Evolutionary conservation across 2,329 filamentous ascomycete species (phyloP).

Genomic region (Talaromyces atroroseus): DNA sequence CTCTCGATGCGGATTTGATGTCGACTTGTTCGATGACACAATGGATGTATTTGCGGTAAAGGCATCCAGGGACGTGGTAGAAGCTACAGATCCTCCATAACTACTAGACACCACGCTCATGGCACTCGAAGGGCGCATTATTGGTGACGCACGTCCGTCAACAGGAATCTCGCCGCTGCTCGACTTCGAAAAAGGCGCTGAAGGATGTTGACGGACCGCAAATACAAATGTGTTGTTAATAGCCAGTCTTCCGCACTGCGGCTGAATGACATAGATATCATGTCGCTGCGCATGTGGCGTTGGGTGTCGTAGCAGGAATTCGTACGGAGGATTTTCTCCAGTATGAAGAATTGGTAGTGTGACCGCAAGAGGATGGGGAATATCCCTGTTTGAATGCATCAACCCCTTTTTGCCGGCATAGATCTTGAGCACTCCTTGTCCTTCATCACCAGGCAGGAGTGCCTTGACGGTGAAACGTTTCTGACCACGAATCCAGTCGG

Average conservation of each 20-base stretch:
- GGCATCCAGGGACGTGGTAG: constrained; percentile 33
- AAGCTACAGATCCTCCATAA: constrained; percentile 48
- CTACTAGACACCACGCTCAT: constrained; percentile 57
- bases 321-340: constrained; percentile 88
- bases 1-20: constrained; percentile 31
- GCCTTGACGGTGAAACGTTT: constrained; percentile 95
- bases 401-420: constrained; percentile 92
- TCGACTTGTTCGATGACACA: constrained; percentile 45
- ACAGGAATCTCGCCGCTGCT: constrained; percentile 22
- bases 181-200: constrained; percentile 42
- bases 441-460: constrained; percentile 84
- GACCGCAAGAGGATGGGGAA: constrained; percentile 85
- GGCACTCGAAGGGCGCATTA: constrained; percentile 51
- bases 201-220: constrained; percentile 85
- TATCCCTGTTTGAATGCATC: constrained; percentile 97
- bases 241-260: constrained; percentile 81
- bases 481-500: constrained; percentile 79
- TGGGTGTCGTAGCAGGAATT: constrained; percentile 87
- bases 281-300: constrained; percentile 97
- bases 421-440: constrained; percentile 77
- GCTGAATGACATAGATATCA: constrained; percentile 93
- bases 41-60: constrained; percentile 46
- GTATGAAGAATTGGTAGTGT: constrained; percentile 84
- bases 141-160: constrained; percentile 45
- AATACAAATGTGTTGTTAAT: constrained; percentile 98